Base-by-base conservation (phyloP, 2,329 filamentous ascomycete genomes). In the Xylaria arbuscula region DNA sequence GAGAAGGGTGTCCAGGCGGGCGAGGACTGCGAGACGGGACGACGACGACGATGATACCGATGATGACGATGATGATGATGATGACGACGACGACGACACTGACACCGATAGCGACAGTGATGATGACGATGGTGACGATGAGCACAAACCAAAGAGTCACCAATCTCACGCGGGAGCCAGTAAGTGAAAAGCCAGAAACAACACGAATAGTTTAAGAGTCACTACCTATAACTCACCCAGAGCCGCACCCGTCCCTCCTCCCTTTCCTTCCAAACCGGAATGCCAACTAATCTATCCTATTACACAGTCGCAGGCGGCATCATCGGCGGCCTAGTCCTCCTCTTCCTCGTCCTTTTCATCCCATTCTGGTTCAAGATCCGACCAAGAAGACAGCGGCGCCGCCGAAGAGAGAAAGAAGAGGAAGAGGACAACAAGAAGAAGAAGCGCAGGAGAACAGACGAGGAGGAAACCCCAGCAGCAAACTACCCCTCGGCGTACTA, bases 311-410 rank as follows among this genome's bases (percentile, higher is more conserved):
- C 56, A 32, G 69, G 66, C 24, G 69, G 63, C 19, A 24, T 69
- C 10, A 19, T 71, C 34, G 69, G 66, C 19, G 69, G 63, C 10
- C 24, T 71, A 19, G 2, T 67, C 28, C 34, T 62, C 13, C 22
- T 67, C 10, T 22, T 69, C 3, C 24, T 67, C 28, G 11, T 71
- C 0, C 38, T 71, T 10, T 54, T 64, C 38, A 40, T 67, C 36
- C 64, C 66, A 9, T 69, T 55, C 66, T 64, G 62, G 62, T 67
- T 71, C 67, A 61, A 63, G 36, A 17, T 66, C 24, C 69, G 69
- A 1, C 62, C 68, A 19, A 36, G 61, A 54, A 22, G 65, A 22
- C 60, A 50, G 22, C 62, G 42, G 0, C 64, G 58, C 19, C 63
- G 64, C 1, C 64, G 55, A 5, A 40, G 34, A 17, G 50, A 53